Base-by-base conservation (phyloP, 106 monocot genomes). In the Platanthera zijinensis region DNA sequence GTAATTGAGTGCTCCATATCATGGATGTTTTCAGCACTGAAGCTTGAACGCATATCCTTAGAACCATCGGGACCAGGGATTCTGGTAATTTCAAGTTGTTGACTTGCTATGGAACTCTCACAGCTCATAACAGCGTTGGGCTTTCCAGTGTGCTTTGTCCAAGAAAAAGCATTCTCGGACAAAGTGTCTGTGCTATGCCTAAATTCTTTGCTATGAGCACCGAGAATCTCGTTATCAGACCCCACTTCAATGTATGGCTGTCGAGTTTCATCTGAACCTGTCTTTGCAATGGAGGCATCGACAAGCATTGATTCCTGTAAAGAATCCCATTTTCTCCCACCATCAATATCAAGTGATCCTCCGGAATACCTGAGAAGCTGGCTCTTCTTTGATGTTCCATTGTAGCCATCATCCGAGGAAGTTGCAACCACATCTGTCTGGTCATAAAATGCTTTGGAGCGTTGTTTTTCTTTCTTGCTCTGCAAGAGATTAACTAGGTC, bases 401-500 rank as follows among this genome's bases (percentile, higher is more conserved):
- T 61, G 78, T 82, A 94, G 6, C 92, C 94, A 72, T 99, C 94
- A 51, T 99, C 99, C 70, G 92, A 92, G 53, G 94, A 99, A 72
- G 89, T 90, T 75, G 92, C 92, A 52, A 90, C 72, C 59, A 56
- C 77, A 85, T 99, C 99, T 46, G 86, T 74, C 52, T 89, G 94
- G 21, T 99, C 99, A 89, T 92, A 99, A 77, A 81, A 85, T 17
- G 91, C 78, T 78, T 94, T 99, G 52, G 90, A 77, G 57, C 99
- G 88, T 45, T 90, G 92, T 10, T 87, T 86, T 75, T 99, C 99
- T 82, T 94, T 99, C 86, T 99, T 99, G 78, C 76, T 94, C 78
- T 94, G 99, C 73, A 99, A 84, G 80, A 87, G 88, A 78, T 92
- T 99, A 83, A 99, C 84, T 8, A 99, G 76, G 69, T 99, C 99